Percentiles rank a stretch among this genome's conserved stretches.
Evolutionary conservation across 1,284 basidiomycete genomes (phyloP).

Genomic region (Cutaneotrichosporon cyanovorans): DNA sequence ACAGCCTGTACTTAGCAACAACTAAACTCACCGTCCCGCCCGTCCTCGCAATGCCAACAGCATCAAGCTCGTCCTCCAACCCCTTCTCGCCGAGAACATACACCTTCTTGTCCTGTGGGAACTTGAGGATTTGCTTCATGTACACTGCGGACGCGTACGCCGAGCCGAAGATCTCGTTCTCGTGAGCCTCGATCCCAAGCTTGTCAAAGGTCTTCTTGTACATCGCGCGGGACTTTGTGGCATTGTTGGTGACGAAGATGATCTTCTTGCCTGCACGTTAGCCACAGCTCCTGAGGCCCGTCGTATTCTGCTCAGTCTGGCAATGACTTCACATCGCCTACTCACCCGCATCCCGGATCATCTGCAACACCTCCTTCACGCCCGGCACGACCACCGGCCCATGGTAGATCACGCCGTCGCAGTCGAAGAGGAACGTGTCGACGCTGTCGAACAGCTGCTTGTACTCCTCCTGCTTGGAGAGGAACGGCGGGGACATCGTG

Average conservation of each 20-base stretch:
- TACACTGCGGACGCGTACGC: slow-evolving; percentile 92
- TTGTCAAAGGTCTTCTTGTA: slow-evolving; percentile 89
- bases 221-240: slow-evolving; percentile 78
- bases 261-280: slow-evolving; percentile 67
- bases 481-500: slow-evolving; percentile 28
- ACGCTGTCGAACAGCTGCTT: slow-evolving; percentile 57
- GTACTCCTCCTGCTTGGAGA: slow-evolving; percentile 35
- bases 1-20: too few relatives aligned
- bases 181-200: slow-evolving; percentile 74
- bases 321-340: too few relatives aligned
- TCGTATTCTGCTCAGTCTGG: too few relatives aligned
- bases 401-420: slow-evolving; percentile 91
- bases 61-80: slow-evolving; percentile 81
- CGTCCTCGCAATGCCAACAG: slow-evolving; percentile 68
- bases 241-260: slow-evolving; percentile 96
- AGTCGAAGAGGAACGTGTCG: slow-evolving; percentile 93
- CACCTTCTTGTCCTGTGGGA: slow-evolving; percentile 86
- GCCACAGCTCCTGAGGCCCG: too few relatives aligned
- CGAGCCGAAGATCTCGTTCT: slow-evolving; percentile 84
- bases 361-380: slow-evolving; percentile 61
- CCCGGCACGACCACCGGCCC: slow-evolving; percentile 76
- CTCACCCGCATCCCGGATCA: slow-evolving; percentile 50
- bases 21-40: slow-evolving; percentile 74
- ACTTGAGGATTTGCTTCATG: slow-evolving; percentile 76
- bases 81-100: slow-evolving; percentile 92